Conservation (phyloP, 306 rosid species). For the Cucurbita argyrosperma region DNA sequence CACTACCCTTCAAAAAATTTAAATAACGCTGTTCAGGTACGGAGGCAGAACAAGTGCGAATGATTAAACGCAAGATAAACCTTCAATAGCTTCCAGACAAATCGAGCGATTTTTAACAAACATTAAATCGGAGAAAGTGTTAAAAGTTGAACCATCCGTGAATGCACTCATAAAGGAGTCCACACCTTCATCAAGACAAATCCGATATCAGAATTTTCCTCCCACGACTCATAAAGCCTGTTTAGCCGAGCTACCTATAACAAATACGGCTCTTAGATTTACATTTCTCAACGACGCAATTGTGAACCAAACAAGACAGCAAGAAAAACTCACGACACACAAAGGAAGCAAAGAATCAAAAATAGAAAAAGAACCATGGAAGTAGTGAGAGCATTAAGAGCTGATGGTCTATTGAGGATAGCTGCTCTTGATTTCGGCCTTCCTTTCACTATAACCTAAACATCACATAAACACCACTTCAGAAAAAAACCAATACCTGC, state of each 20-base stretch:
- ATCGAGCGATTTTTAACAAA: not conserved
- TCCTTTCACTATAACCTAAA: constrained; percentile 77
- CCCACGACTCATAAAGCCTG: constrained; percentile 91
- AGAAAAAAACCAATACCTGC: not conserved
- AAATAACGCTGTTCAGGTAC: constrained; percentile 22
- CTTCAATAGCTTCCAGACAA: not conserved
- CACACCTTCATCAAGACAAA: constrained; percentile 84
- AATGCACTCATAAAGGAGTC: not conserved
- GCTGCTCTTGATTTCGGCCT: constrained; percentile 72
- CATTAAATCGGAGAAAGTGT: not conserved
- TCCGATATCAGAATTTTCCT: constrained; percentile 77
- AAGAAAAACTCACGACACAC: not conserved
- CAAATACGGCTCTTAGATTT: not conserved
- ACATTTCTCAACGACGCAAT: not conserved
- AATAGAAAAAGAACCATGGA: constrained; percentile 29
- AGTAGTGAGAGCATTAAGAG: constrained; percentile 52
- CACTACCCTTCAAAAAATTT: constrained; percentile 63
- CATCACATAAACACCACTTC: not conserved
- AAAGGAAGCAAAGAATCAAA: not conserved
- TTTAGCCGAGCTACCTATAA: constrained; percentile 62
- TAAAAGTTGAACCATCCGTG: not conserved
- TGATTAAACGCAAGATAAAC: not conserved
- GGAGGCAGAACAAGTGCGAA: constrained; percentile 6
- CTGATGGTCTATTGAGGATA: constrained; percentile 57
- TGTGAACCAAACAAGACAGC: constrained; percentile 6